Conservation (phyloP, 768 basidiomycete species). For the Auriscalpium microsporum region DNA sequence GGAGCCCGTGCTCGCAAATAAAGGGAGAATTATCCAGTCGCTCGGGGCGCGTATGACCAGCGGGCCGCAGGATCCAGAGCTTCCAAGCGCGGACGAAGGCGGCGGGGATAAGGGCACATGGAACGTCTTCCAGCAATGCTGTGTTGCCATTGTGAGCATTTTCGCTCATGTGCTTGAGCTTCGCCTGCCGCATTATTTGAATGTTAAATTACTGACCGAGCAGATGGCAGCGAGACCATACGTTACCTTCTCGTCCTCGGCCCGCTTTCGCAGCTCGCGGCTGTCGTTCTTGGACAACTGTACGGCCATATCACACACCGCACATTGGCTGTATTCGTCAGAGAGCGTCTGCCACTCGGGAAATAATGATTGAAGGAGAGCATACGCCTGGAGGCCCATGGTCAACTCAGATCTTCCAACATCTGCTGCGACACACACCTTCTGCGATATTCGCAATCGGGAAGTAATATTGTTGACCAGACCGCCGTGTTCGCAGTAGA, state of each 20-base stretch:
- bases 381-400: constrained; percentile 37
- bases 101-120: constrained; percentile 51
- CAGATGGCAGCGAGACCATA: not conserved
- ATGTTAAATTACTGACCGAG: not conserved
- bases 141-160: constrained; percentile 39
- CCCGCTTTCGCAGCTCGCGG: constrained; percentile 50
- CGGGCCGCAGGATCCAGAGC: constrained; percentile 56
- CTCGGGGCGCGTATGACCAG: constrained; percentile 49
- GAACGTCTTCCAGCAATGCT: constrained; percentile 37
- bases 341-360: constrained; percentile 56
- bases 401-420: too few species aligned
- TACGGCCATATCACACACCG: constrained; percentile 50
- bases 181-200: constrained; percentile 36
- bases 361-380: constrained; percentile 48
- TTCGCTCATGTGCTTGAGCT: constrained; percentile 55
- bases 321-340: constrained; percentile 44
- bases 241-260: constrained; percentile 74
- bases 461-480: constrained; percentile 46
- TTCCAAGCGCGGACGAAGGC: constrained; percentile 62
- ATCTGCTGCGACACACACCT: constrained; percentile 32
- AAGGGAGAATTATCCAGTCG: constrained; percentile 51
- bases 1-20: constrained; percentile 57
- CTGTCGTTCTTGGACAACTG: constrained; percentile 54
- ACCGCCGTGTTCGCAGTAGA: constrained; percentile 63
- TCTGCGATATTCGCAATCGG: constrained; percentile 53